Evolutionary conservation across 257 asterid genomes (phyloP), one percentile per base, ranked within the genome.

Genomic region (Jacaranda mimosifolia): DNA sequence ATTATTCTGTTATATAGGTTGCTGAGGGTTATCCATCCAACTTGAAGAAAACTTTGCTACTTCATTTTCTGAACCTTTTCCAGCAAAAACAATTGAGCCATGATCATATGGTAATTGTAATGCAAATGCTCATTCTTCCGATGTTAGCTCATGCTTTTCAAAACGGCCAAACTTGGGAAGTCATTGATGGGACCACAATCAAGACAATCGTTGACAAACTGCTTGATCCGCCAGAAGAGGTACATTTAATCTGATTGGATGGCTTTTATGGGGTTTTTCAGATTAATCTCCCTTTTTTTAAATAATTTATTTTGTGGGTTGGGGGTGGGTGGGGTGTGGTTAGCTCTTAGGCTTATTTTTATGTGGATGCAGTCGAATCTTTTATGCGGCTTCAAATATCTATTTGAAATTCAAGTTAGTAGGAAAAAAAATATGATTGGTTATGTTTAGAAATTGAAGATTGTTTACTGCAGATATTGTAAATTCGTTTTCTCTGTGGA

Each of bases 191-290:
- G 65, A 81, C 91, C 64, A 93, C 91, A 70, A 88, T 96, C 83
- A 93, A 93, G 93, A 96, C 92, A 21, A 91, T 96, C 48, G 97
- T 96, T 79, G 99, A 96, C 87, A 96, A 88, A 80, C 91, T 96
- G 84, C 98, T 96, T 19, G 99, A 96, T 84, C 99, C 99, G 68
- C 99, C 99, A 12, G 99, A 96, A 89, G 99, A 96, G 97, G 99
- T 96, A 81, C 67, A 21, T 55, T 76, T 73, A 32, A 40, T 62
- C 75, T 56, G 38, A 36, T 66, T 62, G 36, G 45, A 60, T 46
- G 36, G 5, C 66, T 55, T 66, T 77, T 46, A 18, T 62, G 57
- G 17, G 49, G 13, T n/a, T 71, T 77, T 74, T 21, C 57, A 53
- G 67, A 35, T 59, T 17, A 38, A 8, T n/a, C 10, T 46, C 63